Percentiles rank a stretch among this genome's conserved stretches.
These are phyloP conservation scores for Lactifluus subvellereus DNA, from an alignment of 768 basidiomycete species.

Conservation along the genomic window DNA sequence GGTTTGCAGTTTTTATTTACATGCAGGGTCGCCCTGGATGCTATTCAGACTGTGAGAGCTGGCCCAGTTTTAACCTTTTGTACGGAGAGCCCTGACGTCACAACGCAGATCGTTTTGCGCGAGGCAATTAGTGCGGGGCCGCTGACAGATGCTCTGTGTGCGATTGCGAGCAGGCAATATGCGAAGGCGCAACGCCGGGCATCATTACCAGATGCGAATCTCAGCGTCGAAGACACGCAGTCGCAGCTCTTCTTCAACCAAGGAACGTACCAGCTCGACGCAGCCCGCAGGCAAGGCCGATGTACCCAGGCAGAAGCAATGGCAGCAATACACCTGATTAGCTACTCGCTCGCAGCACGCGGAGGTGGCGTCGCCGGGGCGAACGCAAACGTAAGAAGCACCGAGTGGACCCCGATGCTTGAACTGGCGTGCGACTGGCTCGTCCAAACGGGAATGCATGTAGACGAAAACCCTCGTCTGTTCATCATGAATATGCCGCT, in stretches of 20 bases:
- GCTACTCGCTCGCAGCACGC: conserved; percentile 46
- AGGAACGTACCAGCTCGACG: conserved; percentile 21
- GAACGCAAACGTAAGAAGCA: conserved; percentile 39
- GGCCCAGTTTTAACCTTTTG: conserved; percentile 1
- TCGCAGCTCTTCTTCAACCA: conserved; percentile 23
- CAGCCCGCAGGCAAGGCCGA: conserved; percentile 20
- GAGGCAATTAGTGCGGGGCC: conserved; percentile 18
- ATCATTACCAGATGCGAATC: conserved; percentile 9
- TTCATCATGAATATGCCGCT: conserved; percentile 50
- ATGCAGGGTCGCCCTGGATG: conserved; percentile 53
- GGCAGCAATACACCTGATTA: conserved; percentile 72
- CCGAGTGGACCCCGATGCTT: conserved; percentile 67
- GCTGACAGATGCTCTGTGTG: conserved; percentile 21
- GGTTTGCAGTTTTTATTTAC: conserved; percentile 62
- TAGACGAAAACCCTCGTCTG: conserved; percentile 58
- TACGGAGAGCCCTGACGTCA: conserved; percentile 3
- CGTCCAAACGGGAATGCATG: conserved; percentile 53
- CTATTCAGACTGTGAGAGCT: conserved; percentile 56
- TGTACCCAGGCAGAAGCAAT: conserved; percentile 60
- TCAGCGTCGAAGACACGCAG: conserved; percentile 9
- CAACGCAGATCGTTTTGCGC: conserved; percentile 10
- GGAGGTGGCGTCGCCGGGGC: conserved; percentile 41
- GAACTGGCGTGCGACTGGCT: conserved; percentile 74
- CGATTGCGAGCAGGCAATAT: conserved; percentile 22
- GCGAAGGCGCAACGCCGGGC: conserved; percentile 15